Evolutionary conservation across 257 asterid genomes (phyloP).

Genomic region (Solanum pimpinellifolium): DNA sequence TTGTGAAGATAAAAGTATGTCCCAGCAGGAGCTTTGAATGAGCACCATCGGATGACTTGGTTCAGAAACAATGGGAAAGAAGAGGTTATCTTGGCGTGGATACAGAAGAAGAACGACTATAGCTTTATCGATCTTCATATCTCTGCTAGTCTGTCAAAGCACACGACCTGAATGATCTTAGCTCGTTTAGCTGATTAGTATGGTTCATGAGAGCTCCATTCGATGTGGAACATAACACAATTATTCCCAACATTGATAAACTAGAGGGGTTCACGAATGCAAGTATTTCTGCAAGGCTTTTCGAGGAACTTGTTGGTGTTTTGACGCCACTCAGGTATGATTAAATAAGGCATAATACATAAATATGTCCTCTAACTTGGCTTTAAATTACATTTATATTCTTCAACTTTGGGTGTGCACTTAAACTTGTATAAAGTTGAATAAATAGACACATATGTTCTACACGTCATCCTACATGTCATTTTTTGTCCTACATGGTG

Average conservation of each 20-base stretch:
- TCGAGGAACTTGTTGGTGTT: too few relatives aligned
- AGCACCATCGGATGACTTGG: constrained; percentile 1
- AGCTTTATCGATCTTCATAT: constrained; percentile 78
- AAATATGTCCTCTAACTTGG: too few relatives aligned
- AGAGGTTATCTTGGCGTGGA: constrained; percentile 69
- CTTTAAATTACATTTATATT: too few relatives aligned
- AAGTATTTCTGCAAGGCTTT: too few relatives aligned
- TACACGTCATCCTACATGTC: too few relatives aligned
- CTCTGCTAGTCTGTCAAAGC: constrained; percentile 75
- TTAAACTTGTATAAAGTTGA: too few relatives aligned
- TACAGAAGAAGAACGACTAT: constrained; percentile 58
- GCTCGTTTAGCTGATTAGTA: constrained; percentile 60
- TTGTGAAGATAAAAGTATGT: not conserved
- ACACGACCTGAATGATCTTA: constrained; percentile 79
- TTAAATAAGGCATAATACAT: too few relatives aligned
- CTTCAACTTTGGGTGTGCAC: too few relatives aligned
- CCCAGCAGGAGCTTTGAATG: constrained; percentile 34
- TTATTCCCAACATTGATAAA: constrained; percentile 48
- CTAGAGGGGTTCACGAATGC: not conserved
- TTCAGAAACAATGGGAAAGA: constrained; percentile 3
- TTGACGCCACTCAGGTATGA: too few relatives aligned
- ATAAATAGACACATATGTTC: too few relatives aligned
- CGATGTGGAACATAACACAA: constrained; percentile 77
- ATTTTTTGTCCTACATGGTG: too few relatives aligned
- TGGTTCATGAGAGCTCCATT: constrained; percentile 82